These are phyloP conservation scores for Cucurbita ficifolia DNA, from an alignment of 306 rosid species.

Conservation along the genomic window DNA sequence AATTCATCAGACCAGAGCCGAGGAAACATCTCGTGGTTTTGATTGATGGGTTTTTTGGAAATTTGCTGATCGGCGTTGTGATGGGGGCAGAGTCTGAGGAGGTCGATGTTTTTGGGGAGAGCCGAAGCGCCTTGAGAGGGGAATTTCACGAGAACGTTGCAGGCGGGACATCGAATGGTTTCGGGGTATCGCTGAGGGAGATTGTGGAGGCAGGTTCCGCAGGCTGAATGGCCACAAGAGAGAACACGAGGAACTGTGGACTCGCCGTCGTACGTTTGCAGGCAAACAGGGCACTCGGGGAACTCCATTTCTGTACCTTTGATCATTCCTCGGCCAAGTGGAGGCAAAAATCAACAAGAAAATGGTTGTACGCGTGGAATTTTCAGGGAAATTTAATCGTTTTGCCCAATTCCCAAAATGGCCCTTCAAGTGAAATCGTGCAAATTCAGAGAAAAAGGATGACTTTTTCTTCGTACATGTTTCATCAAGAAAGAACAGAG, in stretches of 20 bases:
- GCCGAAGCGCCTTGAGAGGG: slow-evolving; percentile 48
- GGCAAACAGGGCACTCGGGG: slow-evolving; percentile 90
- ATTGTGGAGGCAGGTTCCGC: slow-evolving; percentile 43
- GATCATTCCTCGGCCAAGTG: background rate
- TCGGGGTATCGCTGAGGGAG: slow-evolving; percentile 43
- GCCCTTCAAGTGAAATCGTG: background rate
- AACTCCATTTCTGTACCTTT: slow-evolving; percentile 29
- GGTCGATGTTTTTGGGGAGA: slow-evolving; percentile 90
- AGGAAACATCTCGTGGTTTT: slow-evolving; percentile 8
- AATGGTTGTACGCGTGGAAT: background rate
- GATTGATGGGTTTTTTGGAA: background rate
- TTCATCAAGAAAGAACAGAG: background rate
- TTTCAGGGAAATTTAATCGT: background rate
- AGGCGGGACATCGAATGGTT: slow-evolving; percentile 78
- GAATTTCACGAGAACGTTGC: slow-evolving; percentile 62
- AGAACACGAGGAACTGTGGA: slow-evolving; percentile 54
- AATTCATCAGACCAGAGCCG: slow-evolving; percentile 63
- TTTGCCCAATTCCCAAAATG: background rate
- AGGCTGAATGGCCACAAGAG: slow-evolving; percentile 60
- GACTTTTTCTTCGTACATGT: background rate
- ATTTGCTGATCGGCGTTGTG: slow-evolving; percentile 11
- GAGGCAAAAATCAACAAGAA: background rate
- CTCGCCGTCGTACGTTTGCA: slow-evolving; percentile 50
- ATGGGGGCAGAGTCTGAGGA: slow-evolving; percentile 40
- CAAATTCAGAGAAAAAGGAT: background rate